Conservation (phyloP, 225 moss, liverwort and hornwort genomes). For the Sphagnum contortum region DNA sequence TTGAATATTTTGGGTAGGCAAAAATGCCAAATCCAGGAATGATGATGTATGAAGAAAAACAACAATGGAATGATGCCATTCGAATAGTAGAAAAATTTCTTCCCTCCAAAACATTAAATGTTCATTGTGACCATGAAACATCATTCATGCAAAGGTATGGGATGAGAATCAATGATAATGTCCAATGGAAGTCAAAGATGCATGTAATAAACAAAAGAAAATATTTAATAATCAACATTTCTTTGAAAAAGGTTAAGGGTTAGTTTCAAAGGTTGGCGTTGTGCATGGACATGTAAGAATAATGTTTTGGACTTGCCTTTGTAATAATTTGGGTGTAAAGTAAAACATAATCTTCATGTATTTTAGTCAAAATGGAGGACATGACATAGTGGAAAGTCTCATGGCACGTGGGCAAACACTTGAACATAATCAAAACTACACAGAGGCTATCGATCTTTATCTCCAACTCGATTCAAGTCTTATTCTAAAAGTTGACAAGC, state of each 20-base stretch:
- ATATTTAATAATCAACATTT: neutral
- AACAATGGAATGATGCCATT: constrained; percentile 82
- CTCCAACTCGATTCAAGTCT: constrained; percentile 52
- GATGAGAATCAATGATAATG: neutral
- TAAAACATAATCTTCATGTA: neutral
- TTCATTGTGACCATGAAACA: constrained; percentile 50
- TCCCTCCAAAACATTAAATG: constrained; percentile 50
- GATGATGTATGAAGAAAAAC: constrained; percentile 75
- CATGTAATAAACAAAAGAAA: no score
- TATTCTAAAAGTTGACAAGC: constrained; percentile 47
- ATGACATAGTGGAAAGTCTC: constrained; percentile 54
- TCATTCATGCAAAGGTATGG: constrained; percentile 63
- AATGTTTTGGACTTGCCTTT: no score
- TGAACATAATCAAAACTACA: constrained; percentile 56
- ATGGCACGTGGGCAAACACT: constrained; percentile 62
- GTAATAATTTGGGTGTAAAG: no score
- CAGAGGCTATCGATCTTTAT: constrained; percentile 70
- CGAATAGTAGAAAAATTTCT: constrained; percentile 64
- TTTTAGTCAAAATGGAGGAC: constrained; percentile 68
- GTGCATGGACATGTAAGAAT: no score
- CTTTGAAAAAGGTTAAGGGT: no score
- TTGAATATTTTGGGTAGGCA: constrained; percentile 29
- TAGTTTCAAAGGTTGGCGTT: no score
- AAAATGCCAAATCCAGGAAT: constrained; percentile 80
- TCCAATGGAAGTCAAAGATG: neutral